Base-by-base conservation (phyloP, 108 stramenopile genomes). In the Aurantiochytrium sp. region DNA sequence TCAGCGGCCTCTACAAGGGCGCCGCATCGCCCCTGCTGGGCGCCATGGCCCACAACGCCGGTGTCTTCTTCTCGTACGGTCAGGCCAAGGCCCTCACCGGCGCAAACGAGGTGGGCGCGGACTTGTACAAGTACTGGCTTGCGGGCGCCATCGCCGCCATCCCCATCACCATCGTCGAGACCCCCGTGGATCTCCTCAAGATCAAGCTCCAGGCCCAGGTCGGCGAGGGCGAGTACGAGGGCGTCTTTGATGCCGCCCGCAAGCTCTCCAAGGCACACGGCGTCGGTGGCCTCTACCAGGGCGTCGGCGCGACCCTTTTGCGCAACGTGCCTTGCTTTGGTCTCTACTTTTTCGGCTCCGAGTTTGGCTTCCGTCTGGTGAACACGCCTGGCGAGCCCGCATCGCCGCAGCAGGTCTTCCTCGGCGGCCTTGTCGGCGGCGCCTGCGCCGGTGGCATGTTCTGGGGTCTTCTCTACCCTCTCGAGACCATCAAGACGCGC, bases 141-240 rank as follows among this genome's bases (percentile, higher is more conserved):
- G 91, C 91, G 0, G 91, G 91, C 5, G 88, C 91, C 5, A 53
- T 92, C 35, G 90, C 91, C 28, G 89, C 91, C 28, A 91, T 92
- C 89, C 91, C 91, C 0, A 92, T 92, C 60, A 89, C 90, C 23
- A 14, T 92, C 1, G 90, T 92, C 5, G 91, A 92, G 90, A 89
- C 91, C 16, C 91, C 91, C 12, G 91, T 92, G 44, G 91, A 92
- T 55, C 87, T 92, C 6, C 91, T 92, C 91, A 92, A 92, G 88
- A 92, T 92, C 60, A 91, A 92, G 91, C 91, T 92, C 14, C 91
- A 92, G 91, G 91, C 91, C 25, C 90, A 92, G 91, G 91, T 92
- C n/a, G 44, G 83, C 25, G 43, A 44, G 69, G 83, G 35, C 19
- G 90, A 91, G 49, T 91, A 91, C 90, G 64, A 18, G 14, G 91